phyloP scores from a whole-genome alignment of 345 rosid genomes.

The Eucalyptus cloeziana region DNA sequence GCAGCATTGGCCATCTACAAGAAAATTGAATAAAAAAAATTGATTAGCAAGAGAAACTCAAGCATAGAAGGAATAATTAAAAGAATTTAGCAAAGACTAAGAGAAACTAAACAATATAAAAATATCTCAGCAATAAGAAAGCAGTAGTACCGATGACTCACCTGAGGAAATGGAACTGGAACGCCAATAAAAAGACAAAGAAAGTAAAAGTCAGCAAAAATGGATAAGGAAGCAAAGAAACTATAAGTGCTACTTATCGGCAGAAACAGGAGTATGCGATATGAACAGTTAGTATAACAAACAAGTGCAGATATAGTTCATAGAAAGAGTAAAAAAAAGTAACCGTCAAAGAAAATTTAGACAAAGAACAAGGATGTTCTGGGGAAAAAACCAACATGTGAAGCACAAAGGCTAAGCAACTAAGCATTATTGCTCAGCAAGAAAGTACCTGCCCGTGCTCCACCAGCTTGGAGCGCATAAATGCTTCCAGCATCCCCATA shows the following conservation, averaged over 20 bases:
- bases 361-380: neutral
- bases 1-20: constrained; percentile 80
- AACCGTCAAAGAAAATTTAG: neutral
- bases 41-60: neutral
- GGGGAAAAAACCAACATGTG: neutral
- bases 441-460: constrained; percentile 21
- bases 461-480: constrained; percentile 23
- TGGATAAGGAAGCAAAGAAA: neutral
- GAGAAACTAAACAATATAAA: neutral
- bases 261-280: neutral
- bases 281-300: neutral
- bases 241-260: neutral
- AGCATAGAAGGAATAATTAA: neutral
- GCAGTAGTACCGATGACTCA: constrained; percentile 14
- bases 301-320: neutral
- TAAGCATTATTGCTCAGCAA: neutral
- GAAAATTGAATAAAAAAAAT: neutral
- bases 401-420: neutral
- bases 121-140: neutral
- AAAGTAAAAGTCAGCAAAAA: neutral
- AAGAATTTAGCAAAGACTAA: neutral
- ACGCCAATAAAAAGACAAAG: neutral
- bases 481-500: constrained; percentile 81
- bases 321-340: neutral
- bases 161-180: constrained; percentile 94